phyloP scores from a whole-genome alignment of 2,329 filamentous ascomycete genomes.

The Onygenales sp. region DNA sequence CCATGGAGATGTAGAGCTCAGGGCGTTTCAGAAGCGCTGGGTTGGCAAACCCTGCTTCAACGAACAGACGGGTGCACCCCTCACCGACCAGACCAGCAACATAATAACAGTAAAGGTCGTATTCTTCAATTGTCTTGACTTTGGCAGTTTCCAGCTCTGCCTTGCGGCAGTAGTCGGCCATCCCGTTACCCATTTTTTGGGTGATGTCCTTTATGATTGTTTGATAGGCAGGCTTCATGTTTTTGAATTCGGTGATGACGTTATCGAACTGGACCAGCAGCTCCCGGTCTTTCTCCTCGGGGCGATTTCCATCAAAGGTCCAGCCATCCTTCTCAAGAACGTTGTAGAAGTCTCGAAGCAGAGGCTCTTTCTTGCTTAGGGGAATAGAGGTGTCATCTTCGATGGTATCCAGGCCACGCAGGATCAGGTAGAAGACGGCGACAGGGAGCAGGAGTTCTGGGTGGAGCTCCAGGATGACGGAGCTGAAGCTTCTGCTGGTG shows the following conservation, averaged over 20 bases:
- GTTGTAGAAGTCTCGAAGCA: slow-evolving; percentile 73
- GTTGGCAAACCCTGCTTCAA: slow-evolving; percentile 78
- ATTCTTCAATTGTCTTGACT: slow-evolving; percentile 75
- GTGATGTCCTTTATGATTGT: slow-evolving; percentile 89
- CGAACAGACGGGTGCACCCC: slow-evolving; percentile 81
- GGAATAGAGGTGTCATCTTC: slow-evolving; percentile 96
- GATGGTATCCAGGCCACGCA: slow-evolving; percentile 92
- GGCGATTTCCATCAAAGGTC: slow-evolving; percentile 78
- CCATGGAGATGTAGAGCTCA: slow-evolving; percentile 88
- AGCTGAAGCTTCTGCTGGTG: slow-evolving; percentile 86
- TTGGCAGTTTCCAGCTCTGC: slow-evolving; percentile 65
- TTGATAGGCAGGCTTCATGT: slow-evolving; percentile 74
- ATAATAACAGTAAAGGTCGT: slow-evolving; percentile 96
- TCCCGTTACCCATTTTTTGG: slow-evolving; percentile 91
- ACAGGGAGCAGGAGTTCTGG: slow-evolving; percentile 86
- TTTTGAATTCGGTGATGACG: slow-evolving; percentile 77
- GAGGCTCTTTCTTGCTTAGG: slow-evolving; percentile 69
- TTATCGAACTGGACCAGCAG: slow-evolving; percentile 86
- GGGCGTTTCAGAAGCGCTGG: slow-evolving; percentile 69
- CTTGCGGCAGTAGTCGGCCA: slow-evolving; percentile 90
- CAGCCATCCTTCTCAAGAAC: slow-evolving; percentile 76
- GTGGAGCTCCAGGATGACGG: slow-evolving; percentile 92
- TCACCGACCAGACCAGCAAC: slow-evolving; percentile 98
- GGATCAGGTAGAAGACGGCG: slow-evolving; percentile 81
- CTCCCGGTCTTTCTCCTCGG: slow-evolving; percentile 88